Evolutionary conservation across 495 filamentous ascomycete species (phyloP).

Genomic region (Neurospora sp.): DNA sequence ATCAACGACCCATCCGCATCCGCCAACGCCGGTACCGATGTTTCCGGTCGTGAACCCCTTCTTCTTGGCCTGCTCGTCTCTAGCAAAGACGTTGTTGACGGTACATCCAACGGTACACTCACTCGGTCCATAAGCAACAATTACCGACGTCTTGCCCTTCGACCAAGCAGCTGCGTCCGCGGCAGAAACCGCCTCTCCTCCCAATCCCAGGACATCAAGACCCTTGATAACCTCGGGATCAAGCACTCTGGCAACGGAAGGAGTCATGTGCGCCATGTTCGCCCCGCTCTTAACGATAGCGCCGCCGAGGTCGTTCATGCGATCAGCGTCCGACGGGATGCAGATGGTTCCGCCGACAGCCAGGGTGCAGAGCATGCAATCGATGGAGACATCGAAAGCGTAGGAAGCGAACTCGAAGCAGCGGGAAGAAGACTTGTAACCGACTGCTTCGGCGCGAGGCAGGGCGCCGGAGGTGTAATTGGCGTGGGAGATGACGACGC

Average conservation of each 20-base stretch:
- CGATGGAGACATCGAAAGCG: conserved; percentile 41
- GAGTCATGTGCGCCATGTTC: conserved; percentile 39
- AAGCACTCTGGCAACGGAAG: conserved; percentile 45
- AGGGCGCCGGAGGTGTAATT: conserved; percentile 33
- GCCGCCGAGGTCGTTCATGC: conserved; percentile 32
- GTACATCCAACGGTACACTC: conserved; percentile 44
- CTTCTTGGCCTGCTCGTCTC: conserved; percentile 14
- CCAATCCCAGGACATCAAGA: conserved; percentile 29
- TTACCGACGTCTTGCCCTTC: conserved; percentile 19
- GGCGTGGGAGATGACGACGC: conserved; percentile 31
- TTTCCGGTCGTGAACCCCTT: conserved; percentile 15
- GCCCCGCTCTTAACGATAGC: conserved; percentile 25
- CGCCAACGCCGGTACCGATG: conserved; percentile 36
- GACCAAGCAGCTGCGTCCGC: conserved; percentile 31
- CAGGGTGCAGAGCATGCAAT: conserved; percentile 41
- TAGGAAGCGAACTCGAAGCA: conserved; percentile 42
- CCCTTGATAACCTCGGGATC: conserved; percentile 25
- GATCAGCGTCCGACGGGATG: conserved; percentile 43
- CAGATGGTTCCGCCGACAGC: conserved; percentile 51
- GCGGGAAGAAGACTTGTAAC: conserved; percentile 27
- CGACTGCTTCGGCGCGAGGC: conserved; percentile 28
- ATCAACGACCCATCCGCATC: conserved; percentile 46
- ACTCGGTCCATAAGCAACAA: conserved; percentile 51
- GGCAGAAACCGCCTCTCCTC: conserved; percentile 30
- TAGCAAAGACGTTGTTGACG: conserved; percentile 24